These are phyloP conservation scores for Fagopyrum homotropicum DNA, from an alignment of 148 eudicot genomes.

Conservation along the genomic window DNA sequence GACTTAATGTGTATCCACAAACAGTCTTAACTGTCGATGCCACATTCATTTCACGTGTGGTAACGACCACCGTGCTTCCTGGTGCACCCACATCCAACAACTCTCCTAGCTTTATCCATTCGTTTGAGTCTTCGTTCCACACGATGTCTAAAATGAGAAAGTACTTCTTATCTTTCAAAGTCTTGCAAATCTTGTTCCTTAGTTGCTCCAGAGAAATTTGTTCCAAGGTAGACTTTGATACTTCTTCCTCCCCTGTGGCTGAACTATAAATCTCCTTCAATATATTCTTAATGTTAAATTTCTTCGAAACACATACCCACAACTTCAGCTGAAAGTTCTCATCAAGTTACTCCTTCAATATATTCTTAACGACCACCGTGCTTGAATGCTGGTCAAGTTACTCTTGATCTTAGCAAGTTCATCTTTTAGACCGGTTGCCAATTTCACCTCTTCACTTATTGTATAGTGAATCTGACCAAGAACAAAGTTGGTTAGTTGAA, in stretches of 20 bases:
- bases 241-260: not conserved
- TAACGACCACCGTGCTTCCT: too few relatives aligned
- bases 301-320: conserved; percentile 3
- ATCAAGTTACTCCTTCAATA: too few relatives aligned
- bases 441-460: not conserved
- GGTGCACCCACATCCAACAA: too few relatives aligned
- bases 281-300: not conserved
- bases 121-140: too few relatives aligned
- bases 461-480: not conserved
- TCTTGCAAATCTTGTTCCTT: not conserved
- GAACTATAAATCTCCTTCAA: not conserved
- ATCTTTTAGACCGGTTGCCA: not conserved
- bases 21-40: too few relatives aligned
- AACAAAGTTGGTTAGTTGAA: not conserved
- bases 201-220: not conserved
- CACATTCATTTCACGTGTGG: too few relatives aligned
- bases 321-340: not conserved
- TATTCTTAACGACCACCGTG: too few relatives aligned
- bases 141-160: too few relatives aligned
- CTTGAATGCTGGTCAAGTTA: not conserved
- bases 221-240: not conserved
- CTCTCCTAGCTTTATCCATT: too few relatives aligned
- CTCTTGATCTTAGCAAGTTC: not conserved
- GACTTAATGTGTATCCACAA: too few relatives aligned
- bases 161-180: not conserved